These are phyloP conservation scores for Mycena galericulata DNA, from an alignment of 768 basidiomycete species.

Conservation along the genomic window DNA sequence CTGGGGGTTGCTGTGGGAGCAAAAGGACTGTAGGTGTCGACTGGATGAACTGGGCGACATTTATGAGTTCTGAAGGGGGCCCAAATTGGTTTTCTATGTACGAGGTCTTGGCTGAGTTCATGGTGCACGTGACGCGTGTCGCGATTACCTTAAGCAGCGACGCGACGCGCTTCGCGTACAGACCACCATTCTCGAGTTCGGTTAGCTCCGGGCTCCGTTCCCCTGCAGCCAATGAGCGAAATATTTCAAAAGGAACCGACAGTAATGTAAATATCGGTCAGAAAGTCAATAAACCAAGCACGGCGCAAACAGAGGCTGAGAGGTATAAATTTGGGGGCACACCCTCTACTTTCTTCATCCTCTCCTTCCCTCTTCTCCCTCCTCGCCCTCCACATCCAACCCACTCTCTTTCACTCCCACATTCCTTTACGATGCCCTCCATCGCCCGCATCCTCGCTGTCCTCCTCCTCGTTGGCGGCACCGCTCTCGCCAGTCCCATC, in stretches of 20 bases:
- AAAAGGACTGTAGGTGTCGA: conserved; percentile 23
- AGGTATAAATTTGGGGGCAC: too few relatives aligned
- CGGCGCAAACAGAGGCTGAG: too few relatives aligned
- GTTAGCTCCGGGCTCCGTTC: too few relatives aligned
- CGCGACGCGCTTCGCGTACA: too few relatives aligned
- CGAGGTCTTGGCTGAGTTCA: conserved; percentile 34
- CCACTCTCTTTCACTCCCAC: conserved; percentile 33
- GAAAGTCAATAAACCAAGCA: too few relatives aligned
- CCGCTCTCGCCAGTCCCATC: conserved; percentile 39
- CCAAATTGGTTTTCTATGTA: conserved; percentile 69
- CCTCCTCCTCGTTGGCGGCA: conserved; percentile 32
- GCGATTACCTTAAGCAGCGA: too few relatives aligned
- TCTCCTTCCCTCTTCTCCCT: background rate
- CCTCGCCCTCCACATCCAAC: conserved; percentile 23
- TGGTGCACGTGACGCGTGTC: background rate
- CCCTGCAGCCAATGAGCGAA: too few relatives aligned
- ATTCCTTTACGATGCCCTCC: conserved; percentile 35
- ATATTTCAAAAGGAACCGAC: too few relatives aligned
- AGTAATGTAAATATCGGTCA: too few relatives aligned
- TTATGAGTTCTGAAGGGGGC: conserved; percentile 68
- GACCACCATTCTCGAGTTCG: too few relatives aligned
- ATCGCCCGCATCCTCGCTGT: conserved; percentile 4
- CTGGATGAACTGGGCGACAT: conserved; percentile 59
- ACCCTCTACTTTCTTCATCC: too few relatives aligned
- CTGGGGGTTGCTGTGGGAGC: conserved; percentile 19